Base-by-base conservation (phyloP, 1,284 basidiomycete genomes). In the Fomitopsis pinicola region DNA sequence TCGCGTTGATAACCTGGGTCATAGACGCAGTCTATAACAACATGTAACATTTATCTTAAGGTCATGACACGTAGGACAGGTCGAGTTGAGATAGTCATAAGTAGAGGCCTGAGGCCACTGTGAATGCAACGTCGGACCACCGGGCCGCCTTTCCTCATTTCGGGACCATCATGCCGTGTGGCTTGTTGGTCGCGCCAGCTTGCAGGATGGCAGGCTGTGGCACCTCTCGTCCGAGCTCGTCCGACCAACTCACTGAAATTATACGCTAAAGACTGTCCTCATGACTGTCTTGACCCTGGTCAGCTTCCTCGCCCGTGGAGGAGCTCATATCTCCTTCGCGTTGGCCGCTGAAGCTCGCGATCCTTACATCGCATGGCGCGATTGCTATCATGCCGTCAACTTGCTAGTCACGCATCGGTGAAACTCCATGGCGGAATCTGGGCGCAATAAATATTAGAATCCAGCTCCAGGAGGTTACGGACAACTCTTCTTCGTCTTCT, bases 391-490 rank as follows among this genome's bases (percentile, higher is more conserved):
- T 10, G 19, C 38, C 26, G 17, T n/a, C 12, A 5, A 4, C 35
- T 26, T 22, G 33, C 15, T 15, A 19, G 52, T 53, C 52, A 53
- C 52, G 52, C 36, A 53, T 6, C 17, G 9, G 19, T 35, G 35
- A 45, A 59, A 59, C 42, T 55, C 30, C 56, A 33, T 48, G 38
- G 50, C 50, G 50, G 53, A 17, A 54, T 22, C 12, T 42, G 28
- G 30, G 9, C n/a, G 26, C 58, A 53, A 59, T 60, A 60, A 56
- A 60, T 55, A 45, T 42, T 7, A 8, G n/a, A 9, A 42, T 58
- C 59, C 57, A 6, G 22, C 19, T 33, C 22, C 6, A 33, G 30
- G 36, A 38, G 17, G 38, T 42, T 57, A 8, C 2, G 10, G 38
- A 30, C 19, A 1, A 9, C 19, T 35, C 42, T 28, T 50, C 55